A percentile compares a stretch with the other conserved stretches of the same genome.
Evolutionary conservation across 768 basidiomycete genomes (phyloP).

Genomic region (Russula compacta): DNA sequence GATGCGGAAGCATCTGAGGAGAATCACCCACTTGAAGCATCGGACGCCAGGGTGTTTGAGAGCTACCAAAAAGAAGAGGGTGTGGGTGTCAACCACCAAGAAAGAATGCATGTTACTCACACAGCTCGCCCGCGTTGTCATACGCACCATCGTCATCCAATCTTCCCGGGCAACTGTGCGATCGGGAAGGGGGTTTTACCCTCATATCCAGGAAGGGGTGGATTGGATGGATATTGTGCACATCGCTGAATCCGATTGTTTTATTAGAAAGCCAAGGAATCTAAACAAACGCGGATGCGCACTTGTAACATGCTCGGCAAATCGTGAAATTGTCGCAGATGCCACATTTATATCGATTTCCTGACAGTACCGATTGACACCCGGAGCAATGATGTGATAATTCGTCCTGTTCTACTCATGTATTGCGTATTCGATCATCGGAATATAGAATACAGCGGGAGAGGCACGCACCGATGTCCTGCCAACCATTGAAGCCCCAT

Average conservation of each 20-base stretch:
- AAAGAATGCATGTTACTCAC: constrained; percentile 3
- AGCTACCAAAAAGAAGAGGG: constrained; percentile 6
- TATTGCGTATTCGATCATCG: neutral
- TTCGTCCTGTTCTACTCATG: constrained; percentile 61
- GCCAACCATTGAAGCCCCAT: constrained; percentile 81
- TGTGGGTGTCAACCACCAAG: neutral
- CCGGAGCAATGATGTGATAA: constrained; percentile 64
- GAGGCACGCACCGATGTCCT: constrained; percentile 65
- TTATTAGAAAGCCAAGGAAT: neutral
- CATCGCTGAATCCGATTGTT: constrained; percentile 44
- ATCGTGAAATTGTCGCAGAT: constrained; percentile 73
- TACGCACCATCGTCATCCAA: constrained; percentile 12
- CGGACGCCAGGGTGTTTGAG: constrained; percentile 17
- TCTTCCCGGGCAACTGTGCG: constrained; percentile 34
- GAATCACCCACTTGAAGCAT: constrained; percentile 17
- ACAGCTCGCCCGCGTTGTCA: constrained; percentile 14
- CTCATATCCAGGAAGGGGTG: constrained; percentile 80
- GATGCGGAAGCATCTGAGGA: neutral
- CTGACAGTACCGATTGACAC: constrained; percentile 54
- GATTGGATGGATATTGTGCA: constrained; percentile 84
- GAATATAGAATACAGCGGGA: neutral
- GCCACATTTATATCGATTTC: constrained; percentile 75
- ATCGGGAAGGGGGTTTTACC: constrained; percentile 40
- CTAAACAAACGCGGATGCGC: constrained; percentile 14
- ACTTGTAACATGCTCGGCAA: constrained; percentile 82